These are phyloP conservation scores for Aspergillus taichungensis DNA, from an alignment of 495 filamentous ascomycete genomes.

Conservation along the genomic window DNA sequence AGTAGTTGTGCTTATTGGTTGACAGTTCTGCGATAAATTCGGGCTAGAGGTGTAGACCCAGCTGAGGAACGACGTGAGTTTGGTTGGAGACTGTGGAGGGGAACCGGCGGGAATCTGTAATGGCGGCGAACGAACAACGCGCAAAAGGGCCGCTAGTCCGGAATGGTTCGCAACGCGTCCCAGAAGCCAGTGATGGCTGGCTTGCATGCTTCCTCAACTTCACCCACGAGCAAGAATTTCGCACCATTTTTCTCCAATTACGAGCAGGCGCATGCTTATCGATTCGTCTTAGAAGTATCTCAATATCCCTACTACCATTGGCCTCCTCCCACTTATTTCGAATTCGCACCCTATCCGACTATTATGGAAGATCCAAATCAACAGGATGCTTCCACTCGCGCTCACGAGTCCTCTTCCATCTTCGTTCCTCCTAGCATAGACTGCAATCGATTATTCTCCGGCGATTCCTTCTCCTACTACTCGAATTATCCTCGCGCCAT, in stretches of 20 bases:
- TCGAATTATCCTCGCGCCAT: conserved; percentile 55
- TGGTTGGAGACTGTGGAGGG: conserved; percentile 13
- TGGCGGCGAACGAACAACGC: conserved; percentile 21
- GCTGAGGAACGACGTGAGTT: conserved; percentile 1
- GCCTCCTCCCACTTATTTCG: not conserved
- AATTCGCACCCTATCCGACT: not conserved
- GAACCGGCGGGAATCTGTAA: conserved; percentile 23
- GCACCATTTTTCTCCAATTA: no score
- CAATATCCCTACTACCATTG: not conserved
- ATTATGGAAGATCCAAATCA: conserved; percentile 5
- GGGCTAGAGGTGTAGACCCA: not conserved
- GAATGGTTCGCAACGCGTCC: conserved; percentile 34
- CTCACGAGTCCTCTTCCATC: conserved; percentile 21
- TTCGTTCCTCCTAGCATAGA: conserved; percentile 79
- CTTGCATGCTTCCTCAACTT: no score
- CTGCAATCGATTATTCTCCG: conserved; percentile 49
- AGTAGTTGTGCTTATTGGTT: not conserved
- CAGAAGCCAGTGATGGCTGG: no score
- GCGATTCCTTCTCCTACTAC: conserved; percentile 77
- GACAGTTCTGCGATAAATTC: conserved; percentile 3
- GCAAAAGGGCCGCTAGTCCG: conserved; percentile 30
- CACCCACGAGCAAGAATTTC: no score
- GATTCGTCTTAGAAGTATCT: no score
- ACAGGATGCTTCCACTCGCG: not conserved
- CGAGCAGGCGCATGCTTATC: no score